These are phyloP conservation scores for Kalanchoe fedtschenkoi DNA, from an alignment of 164 flowering plant species.

Conservation along the genomic window DNA sequence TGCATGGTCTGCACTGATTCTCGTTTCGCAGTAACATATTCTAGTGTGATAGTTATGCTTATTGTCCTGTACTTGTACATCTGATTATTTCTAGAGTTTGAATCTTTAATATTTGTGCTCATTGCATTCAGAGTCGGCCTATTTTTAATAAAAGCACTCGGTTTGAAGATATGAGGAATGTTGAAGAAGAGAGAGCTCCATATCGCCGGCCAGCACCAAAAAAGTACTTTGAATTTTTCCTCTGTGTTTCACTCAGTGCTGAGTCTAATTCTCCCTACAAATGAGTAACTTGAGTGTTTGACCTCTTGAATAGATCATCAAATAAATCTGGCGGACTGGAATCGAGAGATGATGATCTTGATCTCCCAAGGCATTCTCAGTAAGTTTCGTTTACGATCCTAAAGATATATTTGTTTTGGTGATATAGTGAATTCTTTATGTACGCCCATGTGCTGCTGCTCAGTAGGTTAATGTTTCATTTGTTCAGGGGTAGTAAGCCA, in stretches of 20 bases:
- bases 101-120: not conserved
- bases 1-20: no score
- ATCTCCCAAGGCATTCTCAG: constrained; percentile 55
- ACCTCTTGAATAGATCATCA: constrained; percentile 28
- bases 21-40: not conserved
- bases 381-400: constrained; percentile 21
- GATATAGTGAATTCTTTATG: not conserved
- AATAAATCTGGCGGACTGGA: constrained; percentile 51
- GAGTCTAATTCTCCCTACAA: not conserved
- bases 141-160: constrained; percentile 95
- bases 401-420: not conserved
- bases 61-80: not conserved
- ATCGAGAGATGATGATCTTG: constrained; percentile 84
- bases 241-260: not conserved
- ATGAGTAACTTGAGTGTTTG: not conserved
- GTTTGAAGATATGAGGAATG: constrained; percentile 81
- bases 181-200: constrained; percentile 64
- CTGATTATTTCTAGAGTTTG: not conserved
- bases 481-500: constrained; percentile 58
- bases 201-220: constrained; percentile 52
- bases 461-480: not conserved
- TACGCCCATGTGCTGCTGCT: not conserved
- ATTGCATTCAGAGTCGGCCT: constrained; percentile 75
- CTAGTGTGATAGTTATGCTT: not conserved
- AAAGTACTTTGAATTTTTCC: constrained; percentile 29